Evolutionary conservation across 2,329 filamentous ascomycete species (phyloP), one percentile per base, ranked within the genome.

Genomic region (Claviceps paspali): DNA sequence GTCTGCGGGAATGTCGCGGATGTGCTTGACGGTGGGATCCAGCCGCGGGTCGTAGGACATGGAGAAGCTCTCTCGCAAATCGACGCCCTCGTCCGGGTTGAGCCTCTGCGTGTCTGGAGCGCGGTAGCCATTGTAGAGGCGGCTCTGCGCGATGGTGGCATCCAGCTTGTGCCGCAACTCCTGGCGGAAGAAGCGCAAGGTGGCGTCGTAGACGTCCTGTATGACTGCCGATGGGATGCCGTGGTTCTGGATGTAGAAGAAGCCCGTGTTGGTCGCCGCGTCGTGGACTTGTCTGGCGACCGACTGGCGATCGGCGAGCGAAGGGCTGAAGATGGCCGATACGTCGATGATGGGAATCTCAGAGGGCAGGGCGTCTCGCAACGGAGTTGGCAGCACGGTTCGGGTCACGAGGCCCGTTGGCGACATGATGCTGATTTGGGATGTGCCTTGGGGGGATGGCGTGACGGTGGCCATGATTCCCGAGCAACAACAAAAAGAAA

Each of bases 281-380:
- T 53, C 45, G 15, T 55, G 57, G 12, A 73, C 60, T 4, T 56
- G 49, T 0, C 46, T 44, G 0, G 66, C 65, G 0, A 69, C 57
- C 9, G 47, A 43, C 29, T 56, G 50, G 0, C 63, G 60, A 3
- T 59, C 54, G 0, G 50, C 45, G 0, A 59, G 35, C 1, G 56
- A 50, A 2, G 49, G 38, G 35, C 59, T 57, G 38, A 65, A 60
- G 39, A 60, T 58, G 10, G 51, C 47, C 0, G 57, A 55, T 6
- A 73, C 50, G 45, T 74, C 67, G 36, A 75, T 68, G 29, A 74
- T 48, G 3, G 70, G 70, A 10, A 74, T 68, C 48, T 74, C 65
- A 7, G 53, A 53, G 0, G 51, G 43, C 1, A 47, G 45, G 3
- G 59, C 59, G 34, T 60, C 52, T 21, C 61, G 57, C 4, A 56